phyloP scores from a whole-genome alignment of 2,329 filamentous ascomycete genomes.

The Colletotrichum tabaci region DNA sequence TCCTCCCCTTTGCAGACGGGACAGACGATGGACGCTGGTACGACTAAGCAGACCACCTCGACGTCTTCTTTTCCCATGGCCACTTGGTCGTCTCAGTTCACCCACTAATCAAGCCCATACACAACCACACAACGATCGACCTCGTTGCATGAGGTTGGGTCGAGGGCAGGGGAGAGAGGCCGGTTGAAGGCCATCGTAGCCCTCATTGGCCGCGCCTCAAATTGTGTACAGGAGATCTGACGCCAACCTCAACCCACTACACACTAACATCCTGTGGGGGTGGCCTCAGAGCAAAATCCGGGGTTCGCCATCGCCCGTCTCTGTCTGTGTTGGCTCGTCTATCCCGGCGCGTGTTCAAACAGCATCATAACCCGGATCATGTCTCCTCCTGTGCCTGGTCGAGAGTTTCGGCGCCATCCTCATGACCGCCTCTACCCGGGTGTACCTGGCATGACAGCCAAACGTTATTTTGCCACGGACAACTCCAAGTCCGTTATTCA shows the following conservation, averaged over 20 bases:
- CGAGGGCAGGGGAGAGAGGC: constrained; percentile 33
- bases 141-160: constrained; percentile 19
- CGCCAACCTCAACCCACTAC: constrained; percentile 23
- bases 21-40: constrained; percentile 7
- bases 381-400: constrained; percentile 7
- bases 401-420: constrained; percentile 34
- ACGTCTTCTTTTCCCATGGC: constrained; percentile 15
- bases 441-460: constrained; percentile 34
- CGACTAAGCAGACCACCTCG: constrained; percentile 15
- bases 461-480: constrained; percentile 34
- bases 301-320: constrained; percentile 21
- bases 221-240: constrained; percentile 4
- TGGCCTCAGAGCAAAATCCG: constrained; percentile 36
- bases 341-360: constrained; percentile 24
- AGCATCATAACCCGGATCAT: constrained; percentile 1
- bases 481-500: constrained; percentile 23
- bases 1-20: constrained; percentile 1
- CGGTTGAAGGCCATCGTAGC: constrained; percentile 9
- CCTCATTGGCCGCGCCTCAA: constrained; percentile 26
- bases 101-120: constrained; percentile 10
- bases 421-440: constrained; percentile 33
- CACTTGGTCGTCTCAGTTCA: constrained; percentile 14
- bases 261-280: constrained; percentile 17
- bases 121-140: constrained; percentile 33
- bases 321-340: constrained; percentile 10